Percentiles rank a stretch among this genome's conserved stretches.
These are phyloP conservation scores for Chaetomium strumarium DNA, from an alignment of 2,329 filamentous ascomycete genomes.

Conservation along the genomic window DNA sequence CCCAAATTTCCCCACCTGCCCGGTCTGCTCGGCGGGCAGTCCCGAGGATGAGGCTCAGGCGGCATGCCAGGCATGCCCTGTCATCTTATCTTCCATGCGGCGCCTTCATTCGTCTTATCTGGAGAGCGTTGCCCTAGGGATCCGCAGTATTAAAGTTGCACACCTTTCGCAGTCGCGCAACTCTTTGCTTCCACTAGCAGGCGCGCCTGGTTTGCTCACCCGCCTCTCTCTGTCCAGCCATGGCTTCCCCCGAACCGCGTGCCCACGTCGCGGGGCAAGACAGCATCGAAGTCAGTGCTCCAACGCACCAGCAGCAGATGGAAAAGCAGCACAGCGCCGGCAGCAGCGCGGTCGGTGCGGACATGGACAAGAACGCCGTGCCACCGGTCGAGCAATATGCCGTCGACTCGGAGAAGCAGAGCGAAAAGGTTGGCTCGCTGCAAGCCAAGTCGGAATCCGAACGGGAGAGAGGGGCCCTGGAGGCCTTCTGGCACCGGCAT, in stretches of 20 bases:
- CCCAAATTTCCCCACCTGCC: not conserved
- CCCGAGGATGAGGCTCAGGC: not conserved
- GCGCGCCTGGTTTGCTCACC: too few species aligned
- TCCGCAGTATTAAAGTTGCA: too few species aligned
- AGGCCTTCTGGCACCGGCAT: constrained; percentile 5
- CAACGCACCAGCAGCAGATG: not conserved
- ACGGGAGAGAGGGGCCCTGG: not conserved
- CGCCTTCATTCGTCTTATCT: too few species aligned
- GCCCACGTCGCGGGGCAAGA: constrained; percentile 1
- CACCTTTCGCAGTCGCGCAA: too few species aligned
- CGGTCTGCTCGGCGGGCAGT: not conserved
- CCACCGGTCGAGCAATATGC: constrained; percentile 14
- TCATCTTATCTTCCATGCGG: not conserved
- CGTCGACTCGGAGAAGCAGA: constrained; percentile 23
- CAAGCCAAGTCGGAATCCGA: constrained; percentile 1
- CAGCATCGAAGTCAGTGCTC: constrained; percentile 12
- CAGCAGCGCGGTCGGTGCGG: constrained; percentile 8
- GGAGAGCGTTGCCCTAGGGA: too few species aligned
- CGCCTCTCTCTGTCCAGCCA: not conserved
- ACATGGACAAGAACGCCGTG: constrained; percentile 11
- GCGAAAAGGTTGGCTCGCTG: constrained; percentile 22
- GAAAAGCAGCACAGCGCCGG: constrained; percentile 10
- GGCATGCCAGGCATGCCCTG: too few species aligned
- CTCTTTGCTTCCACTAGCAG: too few species aligned
- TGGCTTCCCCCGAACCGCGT: not conserved